Evolutionary conservation across 805 yeast species (phyloP).

Genomic region (Kluyveromyces siamensis): DNA sequence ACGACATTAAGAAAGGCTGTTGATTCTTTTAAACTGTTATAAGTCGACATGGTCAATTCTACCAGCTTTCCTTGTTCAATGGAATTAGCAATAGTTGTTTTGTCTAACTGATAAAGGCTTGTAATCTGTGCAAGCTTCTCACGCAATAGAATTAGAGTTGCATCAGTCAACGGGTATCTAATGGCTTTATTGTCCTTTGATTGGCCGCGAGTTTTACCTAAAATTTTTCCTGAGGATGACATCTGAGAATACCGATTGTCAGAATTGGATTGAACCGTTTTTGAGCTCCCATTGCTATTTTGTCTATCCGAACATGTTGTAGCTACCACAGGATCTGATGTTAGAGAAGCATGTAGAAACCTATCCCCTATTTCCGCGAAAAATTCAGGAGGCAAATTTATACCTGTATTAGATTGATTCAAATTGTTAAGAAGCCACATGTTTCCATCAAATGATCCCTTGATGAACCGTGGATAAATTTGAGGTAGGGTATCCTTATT

Average conservation of each 20-base stretch:
- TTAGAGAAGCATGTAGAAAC: neutral
- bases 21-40: slow-evolving; percentile 25
- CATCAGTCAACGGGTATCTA: slow-evolving; percentile 20
- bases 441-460: slow-evolving; percentile 66
- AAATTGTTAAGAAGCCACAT: slow-evolving; percentile 37
- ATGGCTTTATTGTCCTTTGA: neutral
- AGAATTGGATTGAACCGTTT: neutral
- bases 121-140: slow-evolving; percentile 9
- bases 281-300: neutral
- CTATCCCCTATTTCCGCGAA: neutral
- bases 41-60: slow-evolving; percentile 23
- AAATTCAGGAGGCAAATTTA: neutral
- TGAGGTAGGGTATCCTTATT: slow-evolving; percentile 42
- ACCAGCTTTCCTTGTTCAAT: slow-evolving; percentile 11
- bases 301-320: neutral
- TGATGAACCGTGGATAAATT: slow-evolving; percentile 58
- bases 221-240: neutral
- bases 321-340: neutral
- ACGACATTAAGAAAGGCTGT: slow-evolving; percentile 20
- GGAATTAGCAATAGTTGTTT: slow-evolving; percentile 4
- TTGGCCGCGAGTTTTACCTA: neutral
- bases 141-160: slow-evolving; percentile 18
- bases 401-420: neutral
- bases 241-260: neutral
- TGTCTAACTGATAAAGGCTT: neutral